phyloP scores from a whole-genome alignment of 352 stramenopile genomes.

The Phytophthora hybrid region DNA sequence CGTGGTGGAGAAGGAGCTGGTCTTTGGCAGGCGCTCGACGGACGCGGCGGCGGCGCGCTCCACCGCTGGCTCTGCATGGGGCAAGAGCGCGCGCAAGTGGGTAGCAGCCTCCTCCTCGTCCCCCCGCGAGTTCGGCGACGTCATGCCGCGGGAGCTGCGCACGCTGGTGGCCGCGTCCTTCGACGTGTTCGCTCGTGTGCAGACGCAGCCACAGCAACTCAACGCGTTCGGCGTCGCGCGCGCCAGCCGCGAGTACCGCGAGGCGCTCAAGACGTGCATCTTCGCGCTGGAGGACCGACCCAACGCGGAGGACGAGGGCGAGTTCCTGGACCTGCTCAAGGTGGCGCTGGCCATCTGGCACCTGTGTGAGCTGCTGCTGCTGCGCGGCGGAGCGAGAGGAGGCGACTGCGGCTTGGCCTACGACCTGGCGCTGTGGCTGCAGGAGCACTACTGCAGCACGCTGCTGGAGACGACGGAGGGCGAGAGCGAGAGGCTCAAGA shows the following conservation, averaged over 20 bases:
- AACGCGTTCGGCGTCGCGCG: conserved; percentile 28
- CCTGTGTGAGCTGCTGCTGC: conserved; percentile 79
- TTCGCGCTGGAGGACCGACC: conserved; percentile 66
- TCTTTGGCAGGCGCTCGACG: conserved; percentile 35
- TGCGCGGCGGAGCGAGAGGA: conserved; percentile 59
- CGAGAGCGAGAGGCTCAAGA: conserved; percentile 55
- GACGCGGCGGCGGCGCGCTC: conserved; percentile 25
- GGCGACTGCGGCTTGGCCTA: conserved; percentile 72
- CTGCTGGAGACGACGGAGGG: conserved; percentile 63
- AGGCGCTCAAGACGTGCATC: conserved; percentile 72
- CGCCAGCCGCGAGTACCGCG: conserved; percentile 76
- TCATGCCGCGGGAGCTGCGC: conserved; percentile 65
- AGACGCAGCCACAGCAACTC: conserved; percentile 18
- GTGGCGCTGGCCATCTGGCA: conserved; percentile 84
- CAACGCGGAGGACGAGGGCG: conserved; percentile 45
- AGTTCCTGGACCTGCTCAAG: conserved; percentile 76
- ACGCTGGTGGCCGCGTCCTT: conserved; percentile 67
- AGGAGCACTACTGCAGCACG: conserved; percentile 74
- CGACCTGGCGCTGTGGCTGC: conserved; percentile 75
- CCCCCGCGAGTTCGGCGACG: conserved; percentile 28
- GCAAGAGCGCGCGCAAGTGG: conserved; percentile 59
- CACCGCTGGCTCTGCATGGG: conserved; percentile 56
- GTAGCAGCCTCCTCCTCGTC: conserved; percentile 11
- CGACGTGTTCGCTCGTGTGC: conserved; percentile 60
- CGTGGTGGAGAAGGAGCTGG: conserved; percentile 44